phyloP scores from a whole-genome alignment of 139 green algal genomes.

The Chlamydomonas asymmetrica region DNA sequence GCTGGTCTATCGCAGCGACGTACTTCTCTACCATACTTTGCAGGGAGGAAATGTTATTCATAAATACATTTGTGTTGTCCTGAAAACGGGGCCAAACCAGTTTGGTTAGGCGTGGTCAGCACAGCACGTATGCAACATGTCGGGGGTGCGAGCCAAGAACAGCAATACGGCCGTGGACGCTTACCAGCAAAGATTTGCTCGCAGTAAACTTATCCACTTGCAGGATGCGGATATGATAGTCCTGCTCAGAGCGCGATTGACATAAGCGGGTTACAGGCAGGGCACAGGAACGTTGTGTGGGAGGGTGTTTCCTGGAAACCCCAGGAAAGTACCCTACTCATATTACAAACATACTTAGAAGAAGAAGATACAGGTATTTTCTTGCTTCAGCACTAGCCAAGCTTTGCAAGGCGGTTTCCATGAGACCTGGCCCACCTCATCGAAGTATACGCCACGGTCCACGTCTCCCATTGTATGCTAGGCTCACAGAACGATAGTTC shows the following conservation, averaged over 20 bases:
- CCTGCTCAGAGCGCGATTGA: too few species aligned
- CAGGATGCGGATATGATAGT: conserved; percentile 52
- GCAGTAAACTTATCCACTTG: conserved; percentile 58
- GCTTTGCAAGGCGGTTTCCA: background rate
- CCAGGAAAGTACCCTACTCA: background rate
- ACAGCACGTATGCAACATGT: background rate
- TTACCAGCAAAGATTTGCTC: conserved; percentile 50
- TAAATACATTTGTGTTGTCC: conserved; percentile 58
- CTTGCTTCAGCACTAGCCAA: background rate
- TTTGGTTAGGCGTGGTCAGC: background rate
- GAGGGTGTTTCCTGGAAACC: background rate
- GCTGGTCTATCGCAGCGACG: conserved; percentile 50
- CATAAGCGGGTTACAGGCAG: too few species aligned
- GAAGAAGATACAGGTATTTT: background rate
- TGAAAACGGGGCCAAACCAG: conserved; percentile 5
- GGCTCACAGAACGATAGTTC: background rate
- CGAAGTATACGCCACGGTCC: conserved; percentile 54
- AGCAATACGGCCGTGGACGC: background rate
- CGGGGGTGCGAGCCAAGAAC: background rate
- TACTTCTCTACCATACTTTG: conserved; percentile 55
- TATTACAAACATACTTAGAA: background rate
- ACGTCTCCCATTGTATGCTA: conserved; percentile 30
- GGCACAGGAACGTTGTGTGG: background rate
- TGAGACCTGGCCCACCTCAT: conserved; percentile 34
- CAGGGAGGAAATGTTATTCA: conserved; percentile 56